These are phyloP conservation scores for Saccharomycopsis sp. DNA, from an alignment of 805 yeast species.

Conservation along the genomic window DNA sequence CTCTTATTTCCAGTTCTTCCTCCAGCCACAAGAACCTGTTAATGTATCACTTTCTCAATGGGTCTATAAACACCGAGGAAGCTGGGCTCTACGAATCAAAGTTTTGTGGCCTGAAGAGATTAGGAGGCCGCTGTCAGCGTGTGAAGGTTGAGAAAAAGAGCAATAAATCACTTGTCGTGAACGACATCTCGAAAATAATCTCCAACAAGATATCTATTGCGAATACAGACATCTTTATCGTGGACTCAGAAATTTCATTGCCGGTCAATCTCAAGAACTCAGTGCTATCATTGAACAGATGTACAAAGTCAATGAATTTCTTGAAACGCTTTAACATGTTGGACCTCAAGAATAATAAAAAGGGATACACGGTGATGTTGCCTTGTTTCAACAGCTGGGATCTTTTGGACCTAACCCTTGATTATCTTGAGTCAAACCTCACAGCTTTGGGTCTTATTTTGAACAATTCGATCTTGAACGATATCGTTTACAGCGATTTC, in stretches of 20 bases:
- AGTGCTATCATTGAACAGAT: slow-evolving; percentile 54
- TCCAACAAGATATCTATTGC: slow-evolving; percentile 45
- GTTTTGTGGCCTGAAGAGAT: slow-evolving; percentile 46
- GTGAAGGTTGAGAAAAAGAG: slow-evolving; percentile 37
- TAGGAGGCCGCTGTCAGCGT: slow-evolving; percentile 62
- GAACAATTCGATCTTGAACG: slow-evolving; percentile 54
- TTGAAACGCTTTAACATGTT: slow-evolving; percentile 47
- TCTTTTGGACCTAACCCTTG: slow-evolving; percentile 48
- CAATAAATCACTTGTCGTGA: slow-evolving; percentile 35
- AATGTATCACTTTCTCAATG: slow-evolving; percentile 60
- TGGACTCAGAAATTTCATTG: slow-evolving; percentile 50
- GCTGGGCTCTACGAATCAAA: slow-evolving; percentile 41
- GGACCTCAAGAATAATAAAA: slow-evolving; percentile 43
- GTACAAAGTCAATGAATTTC: slow-evolving; percentile 58
- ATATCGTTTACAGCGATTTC: slow-evolving; percentile 61
- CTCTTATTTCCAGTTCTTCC: slow-evolving; percentile 19
- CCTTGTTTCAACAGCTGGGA: slow-evolving; percentile 79
- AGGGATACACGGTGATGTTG: slow-evolving; percentile 69
- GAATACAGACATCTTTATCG: slow-evolving; percentile 57
- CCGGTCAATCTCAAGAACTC: slow-evolving; percentile 64
- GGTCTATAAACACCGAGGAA: slow-evolving; percentile 31
- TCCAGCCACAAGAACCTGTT: slow-evolving; percentile 31
- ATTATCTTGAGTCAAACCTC: slow-evolving; percentile 48
- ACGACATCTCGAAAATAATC: slow-evolving; percentile 42
- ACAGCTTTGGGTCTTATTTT: slow-evolving; percentile 46